These are phyloP conservation scores for Populus tremula DNA, from an alignment of 345 rosid genomes.

Conservation along the genomic window DNA sequence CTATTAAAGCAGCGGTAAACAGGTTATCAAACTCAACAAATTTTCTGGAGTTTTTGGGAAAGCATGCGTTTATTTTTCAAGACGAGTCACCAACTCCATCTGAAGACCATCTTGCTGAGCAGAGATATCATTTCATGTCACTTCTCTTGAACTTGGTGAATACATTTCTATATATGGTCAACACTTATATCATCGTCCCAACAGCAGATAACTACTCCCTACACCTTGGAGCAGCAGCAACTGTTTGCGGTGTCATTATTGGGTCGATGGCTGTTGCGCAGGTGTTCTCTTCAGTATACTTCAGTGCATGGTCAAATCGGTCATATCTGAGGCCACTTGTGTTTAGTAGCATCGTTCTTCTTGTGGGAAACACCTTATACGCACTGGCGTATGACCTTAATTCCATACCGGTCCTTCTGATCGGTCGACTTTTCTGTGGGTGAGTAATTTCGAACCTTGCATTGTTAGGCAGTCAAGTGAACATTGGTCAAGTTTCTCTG, in stretches of 20 bases:
- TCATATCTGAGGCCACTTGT: constrained; percentile 92
- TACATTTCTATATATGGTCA: constrained; percentile 94
- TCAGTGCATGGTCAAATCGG: constrained; percentile 94
- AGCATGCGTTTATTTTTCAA: constrained; percentile 90
- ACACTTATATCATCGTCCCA: constrained; percentile 92
- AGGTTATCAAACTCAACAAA: constrained; percentile 75
- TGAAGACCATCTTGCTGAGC: constrained; percentile 61
- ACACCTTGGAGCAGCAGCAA: constrained; percentile 99
- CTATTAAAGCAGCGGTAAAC: constrained; percentile 74
- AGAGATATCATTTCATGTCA: constrained; percentile 80
- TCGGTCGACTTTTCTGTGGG: constrained; percentile 97
- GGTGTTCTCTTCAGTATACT: constrained; percentile 90
- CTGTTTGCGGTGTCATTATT: constrained; percentile 90
- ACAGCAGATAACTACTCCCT: constrained; percentile 91
- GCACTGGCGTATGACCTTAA: constrained; percentile 88
- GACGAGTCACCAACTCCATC: constrained; percentile 75
- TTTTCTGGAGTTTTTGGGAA: constrained; percentile 75
- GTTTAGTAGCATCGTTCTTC: constrained; percentile 80
- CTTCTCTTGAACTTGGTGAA: constrained; percentile 77
- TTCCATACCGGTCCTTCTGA: constrained; percentile 64
- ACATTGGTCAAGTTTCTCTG: background rate
- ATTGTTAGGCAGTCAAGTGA: background rate
- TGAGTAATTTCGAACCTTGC: constrained; percentile 32
- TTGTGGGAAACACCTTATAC: constrained; percentile 74
- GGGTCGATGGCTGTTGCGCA: constrained; percentile 99